Evolutionary conservation across 177 flowering plant species (phyloP), one percentile per base, ranked within the genome.

Genomic region (Vitis hybrid): DNA sequence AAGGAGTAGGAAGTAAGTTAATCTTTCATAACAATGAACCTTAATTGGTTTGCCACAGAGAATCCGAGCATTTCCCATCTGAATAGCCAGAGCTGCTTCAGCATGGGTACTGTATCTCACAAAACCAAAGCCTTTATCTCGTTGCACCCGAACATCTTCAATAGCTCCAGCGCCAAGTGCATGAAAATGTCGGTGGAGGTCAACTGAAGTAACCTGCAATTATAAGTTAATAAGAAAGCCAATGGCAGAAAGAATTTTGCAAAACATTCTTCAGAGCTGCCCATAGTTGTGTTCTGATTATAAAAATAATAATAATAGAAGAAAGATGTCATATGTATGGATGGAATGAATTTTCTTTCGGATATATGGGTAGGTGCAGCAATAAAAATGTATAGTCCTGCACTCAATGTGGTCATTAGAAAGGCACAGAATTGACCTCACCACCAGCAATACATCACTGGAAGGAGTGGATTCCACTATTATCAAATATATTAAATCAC

Each of bases 81-180:
- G 96, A 76, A 94, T 94, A 56, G 97, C 98, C 50, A 83, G 68
- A 66, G 97, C 91, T 4, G 98, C 98, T 81, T 94, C 97, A 64
- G 86, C 84, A 69, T 94, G 94, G 15, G 85, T 76, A 48, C 87
- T 85, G 75, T 86, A 94, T 84, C 98, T 87, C 50, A 94, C 88
- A 84, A 94, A 94, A 4, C 98, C 98, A 84, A 94, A 94, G 63
- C 98, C 98, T 66, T 94, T 92, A 60, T 94, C 97, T 48, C 97
- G 77, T 60, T 94, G 98, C 18, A 94, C 75, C 11, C 97, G 85
- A 30, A 92, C 93, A 71, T 94, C 98, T 73, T 92, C 97, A 74
- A 94, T 90, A 15, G 76, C 83, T 57, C 98, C 98, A 74, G 90
- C 93, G 21, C 93, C 91, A 62, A 94, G 84, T 52, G 73, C 73